These are phyloP conservation scores for Thermoascus crustaceus DNA, from an alignment of 2,329 filamentous ascomycete species.

Conservation along the genomic window DNA sequence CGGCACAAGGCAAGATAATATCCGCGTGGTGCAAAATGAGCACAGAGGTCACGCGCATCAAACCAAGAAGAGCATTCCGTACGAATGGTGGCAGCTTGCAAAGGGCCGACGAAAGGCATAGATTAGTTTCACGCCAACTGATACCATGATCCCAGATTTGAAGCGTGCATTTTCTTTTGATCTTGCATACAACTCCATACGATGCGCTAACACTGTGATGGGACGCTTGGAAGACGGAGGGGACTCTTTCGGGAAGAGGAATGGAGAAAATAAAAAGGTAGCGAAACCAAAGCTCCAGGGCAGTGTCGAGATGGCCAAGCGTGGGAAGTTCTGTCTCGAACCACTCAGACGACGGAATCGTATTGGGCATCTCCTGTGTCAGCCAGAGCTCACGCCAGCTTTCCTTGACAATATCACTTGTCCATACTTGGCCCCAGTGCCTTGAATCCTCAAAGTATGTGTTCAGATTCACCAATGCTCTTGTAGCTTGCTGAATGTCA, in stretches of 20 bases:
- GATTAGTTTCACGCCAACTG: conserved; percentile 50
- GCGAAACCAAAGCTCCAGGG: conserved; percentile 34
- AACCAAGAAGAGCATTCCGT: conserved; percentile 40
- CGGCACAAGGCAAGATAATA: conserved; percentile 49
- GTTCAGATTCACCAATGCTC: conserved; percentile 43
- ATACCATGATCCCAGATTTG: conserved; percentile 60
- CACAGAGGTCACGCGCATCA: conserved; percentile 42
- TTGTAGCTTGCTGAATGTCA: conserved; percentile 39
- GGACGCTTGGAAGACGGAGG: conserved; percentile 55
- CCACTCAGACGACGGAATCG: conserved; percentile 29
- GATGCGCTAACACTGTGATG: conserved; percentile 55
- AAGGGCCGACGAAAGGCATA: conserved; percentile 43
- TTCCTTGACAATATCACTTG: conserved; percentile 36
- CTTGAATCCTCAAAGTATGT: conserved; percentile 43
- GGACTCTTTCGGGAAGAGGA: conserved; percentile 48
- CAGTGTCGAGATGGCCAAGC: conserved; percentile 27
- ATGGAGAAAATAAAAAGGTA: conserved; percentile 51
- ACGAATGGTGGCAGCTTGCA: conserved; percentile 44
- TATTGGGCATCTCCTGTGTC: conserved; percentile 35
- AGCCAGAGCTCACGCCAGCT: conserved; percentile 43
- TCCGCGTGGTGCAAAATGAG: conserved; percentile 49
- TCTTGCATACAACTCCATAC: conserved; percentile 55
- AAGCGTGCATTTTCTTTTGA: conserved; percentile 51
- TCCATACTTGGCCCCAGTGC: conserved; percentile 43
- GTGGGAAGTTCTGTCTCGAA: conserved; percentile 33